Percentiles rank a stretch among this genome's conserved stretches.
Conservation (phyloP, 176 grass and related monocot genomes). For the Miscanthus lutarioriparius region DNA sequence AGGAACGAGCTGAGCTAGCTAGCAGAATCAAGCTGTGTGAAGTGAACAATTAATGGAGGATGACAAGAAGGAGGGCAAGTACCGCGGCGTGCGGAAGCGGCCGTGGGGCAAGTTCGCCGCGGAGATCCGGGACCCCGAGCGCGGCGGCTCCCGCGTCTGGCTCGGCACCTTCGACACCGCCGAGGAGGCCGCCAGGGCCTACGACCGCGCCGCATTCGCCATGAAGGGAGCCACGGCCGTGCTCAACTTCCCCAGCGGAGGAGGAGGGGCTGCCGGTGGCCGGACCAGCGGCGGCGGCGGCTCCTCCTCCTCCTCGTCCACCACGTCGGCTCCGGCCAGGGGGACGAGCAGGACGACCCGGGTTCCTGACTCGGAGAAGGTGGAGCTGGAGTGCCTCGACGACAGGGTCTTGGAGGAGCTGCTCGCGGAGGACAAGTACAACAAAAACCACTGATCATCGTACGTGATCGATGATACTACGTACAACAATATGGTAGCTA, state of each 20-base stretch:
- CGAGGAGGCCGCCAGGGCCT: constrained; percentile 73
- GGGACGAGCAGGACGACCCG: neutral
- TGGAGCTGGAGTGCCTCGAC: constrained; percentile 76
- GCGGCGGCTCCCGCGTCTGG: constrained; percentile 66
- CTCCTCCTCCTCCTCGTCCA: constrained; percentile 28
- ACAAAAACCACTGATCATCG: constrained; percentile 5
- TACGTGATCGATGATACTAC: no score
- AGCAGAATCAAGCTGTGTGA: no score
- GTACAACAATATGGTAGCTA: no score
- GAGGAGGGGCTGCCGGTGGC: neutral
- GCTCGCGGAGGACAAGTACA: constrained; percentile 44
- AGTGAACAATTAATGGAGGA: constrained; percentile 31
- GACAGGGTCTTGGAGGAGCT: constrained; percentile 65
- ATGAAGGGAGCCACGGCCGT: constrained; percentile 65
- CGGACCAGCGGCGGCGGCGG: constrained; percentile 20
- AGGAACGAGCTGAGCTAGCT: no score
- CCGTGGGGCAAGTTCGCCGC: constrained; percentile 82
- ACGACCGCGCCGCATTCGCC: constrained; percentile 73
- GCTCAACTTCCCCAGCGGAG: constrained; percentile 63
- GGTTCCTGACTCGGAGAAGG: constrained; percentile 27
- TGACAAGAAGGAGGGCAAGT: constrained; percentile 57
- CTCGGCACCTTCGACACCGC: constrained; percentile 84
- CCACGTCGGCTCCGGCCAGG: constrained; percentile 21
- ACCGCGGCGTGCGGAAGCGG: constrained; percentile 78
- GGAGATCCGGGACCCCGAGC: constrained; percentile 77